Evolutionary conservation across 1,139 yeast genomes (phyloP), one percentile per base, ranked within the genome.

Genomic region (Protomyces arabidopsidicola): DNA sequence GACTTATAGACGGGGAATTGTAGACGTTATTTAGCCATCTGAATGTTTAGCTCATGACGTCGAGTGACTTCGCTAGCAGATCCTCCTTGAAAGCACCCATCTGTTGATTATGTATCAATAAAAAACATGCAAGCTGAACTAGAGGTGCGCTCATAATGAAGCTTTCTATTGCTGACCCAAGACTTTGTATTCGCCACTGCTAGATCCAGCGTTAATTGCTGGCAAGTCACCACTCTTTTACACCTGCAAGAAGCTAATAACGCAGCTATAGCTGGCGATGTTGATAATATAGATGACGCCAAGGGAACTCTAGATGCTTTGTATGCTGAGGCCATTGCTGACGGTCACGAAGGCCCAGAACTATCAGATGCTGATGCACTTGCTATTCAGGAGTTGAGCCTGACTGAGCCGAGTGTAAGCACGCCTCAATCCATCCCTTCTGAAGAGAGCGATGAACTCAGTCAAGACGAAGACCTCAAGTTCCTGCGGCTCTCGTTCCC

Each of bases 401-500:
- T 48, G 31, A 22, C 38, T n/a, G 63, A 60, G 6, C 18, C 35
- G 22, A 10, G 14, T n/a, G 27, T 51, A 31, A 38, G 38, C 12
- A 35, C 52, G 10, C 39, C 55, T 14, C 31, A 53, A 38, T 22
- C 63, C 50, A 16, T 42, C 6, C 38, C 56, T 36, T 10, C 53
- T 2, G 31, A 18, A 20, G 61, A 48, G 10, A 45, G 50, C 22
- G 59, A 27, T 18, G 51, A 18, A 12, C 55, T 48, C 24, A 35
- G 56, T 8, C 56, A 59, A 14, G 60, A 53, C 36, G 55, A 58
- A 38, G 58, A 45, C n/a, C 50, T 59, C 18, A 48, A 34, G 42
- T 64, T 64, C 36, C 54, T 64, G 20, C 42, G 48, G 18, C 38
- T 62, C n/a, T 60, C 64, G 39, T 64, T 64, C 20, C 62, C 59